These are phyloP conservation scores for Amanita rubescens DNA, from an alignment of 768 basidiomycete species.

Conservation along the genomic window DNA sequence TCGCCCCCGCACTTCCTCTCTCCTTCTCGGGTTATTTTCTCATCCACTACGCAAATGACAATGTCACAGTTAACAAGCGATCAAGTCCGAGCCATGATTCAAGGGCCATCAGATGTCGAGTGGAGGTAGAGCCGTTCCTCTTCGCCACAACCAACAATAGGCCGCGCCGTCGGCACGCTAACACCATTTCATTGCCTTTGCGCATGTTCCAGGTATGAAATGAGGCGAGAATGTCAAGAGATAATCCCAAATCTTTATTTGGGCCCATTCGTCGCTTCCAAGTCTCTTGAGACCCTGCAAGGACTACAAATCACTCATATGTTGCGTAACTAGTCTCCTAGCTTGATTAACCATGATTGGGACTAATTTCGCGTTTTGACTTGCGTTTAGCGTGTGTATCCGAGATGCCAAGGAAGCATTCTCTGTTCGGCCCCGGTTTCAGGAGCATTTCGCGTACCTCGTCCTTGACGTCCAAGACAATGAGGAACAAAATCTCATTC, in stretches of 20 bases:
- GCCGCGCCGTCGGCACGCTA: neutral
- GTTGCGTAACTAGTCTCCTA: conserved; percentile 27
- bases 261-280: conserved; percentile 85
- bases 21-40: neutral
- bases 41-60: neutral
- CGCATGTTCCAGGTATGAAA: conserved; percentile 63
- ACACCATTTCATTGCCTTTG: neutral
- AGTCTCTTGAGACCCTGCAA: conserved; percentile 64
- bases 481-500: conserved; percentile 92
- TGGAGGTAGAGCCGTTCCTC: conserved; percentile 53
- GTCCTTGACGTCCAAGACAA: conserved; percentile 85
- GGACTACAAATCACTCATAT: conserved; percentile 76
- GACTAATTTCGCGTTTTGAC: neutral
- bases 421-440: conserved; percentile 81
- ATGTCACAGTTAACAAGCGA: conserved; percentile 27
- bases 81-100: conserved; percentile 53
- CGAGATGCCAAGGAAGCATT: conserved; percentile 87
- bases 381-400: conserved; percentile 66
- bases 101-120: conserved; percentile 77
- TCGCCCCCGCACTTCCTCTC: neutral
- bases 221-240: conserved; percentile 93
- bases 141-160: neutral
- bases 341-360: conserved; percentile 11
- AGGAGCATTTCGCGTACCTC: conserved; percentile 69
- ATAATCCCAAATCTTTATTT: conserved; percentile 77